A percentile compares a stretch with the other conserved stretches of the same genome.
Evolutionary conservation across 2,329 filamentous ascomycete genomes (phyloP).

Genomic region (Paraconiothyrium brasiliense): DNA sequence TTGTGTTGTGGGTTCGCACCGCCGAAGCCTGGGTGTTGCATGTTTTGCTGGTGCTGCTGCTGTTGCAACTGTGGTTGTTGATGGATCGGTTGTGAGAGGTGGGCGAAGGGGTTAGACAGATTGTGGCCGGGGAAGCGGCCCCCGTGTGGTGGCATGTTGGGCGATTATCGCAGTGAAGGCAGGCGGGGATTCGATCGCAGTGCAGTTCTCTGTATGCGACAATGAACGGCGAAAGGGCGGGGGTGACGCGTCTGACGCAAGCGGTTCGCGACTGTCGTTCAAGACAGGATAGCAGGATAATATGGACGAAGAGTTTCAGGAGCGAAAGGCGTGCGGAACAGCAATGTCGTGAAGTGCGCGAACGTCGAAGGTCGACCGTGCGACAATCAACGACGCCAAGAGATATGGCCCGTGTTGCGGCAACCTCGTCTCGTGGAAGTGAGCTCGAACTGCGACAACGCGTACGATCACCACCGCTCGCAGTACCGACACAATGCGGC

Average conservation of each 20-base stretch:
- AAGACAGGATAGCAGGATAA: not conserved
- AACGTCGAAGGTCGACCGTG: not conserved
- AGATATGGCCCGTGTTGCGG: conserved; percentile 14
- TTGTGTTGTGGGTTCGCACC: conserved; percentile 65
- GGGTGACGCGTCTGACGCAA: not conserved
- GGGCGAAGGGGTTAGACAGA: conserved; percentile 67
- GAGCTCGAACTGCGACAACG: conserved; percentile 31
- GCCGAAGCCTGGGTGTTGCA: conserved; percentile 75
- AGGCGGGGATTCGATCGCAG: conserved; percentile 10
- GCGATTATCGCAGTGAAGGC: conserved; percentile 28
- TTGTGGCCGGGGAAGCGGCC: conserved; percentile 67
- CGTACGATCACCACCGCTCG: conserved; percentile 29
- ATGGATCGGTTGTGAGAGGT: conserved; percentile 60
- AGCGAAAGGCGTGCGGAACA: conserved; percentile 9
- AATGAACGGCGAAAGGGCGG: not conserved
- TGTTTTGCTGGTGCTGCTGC: conserved; percentile 62
- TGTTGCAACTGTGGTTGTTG: conserved; percentile 58
- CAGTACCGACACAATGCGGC: conserved; percentile 34
- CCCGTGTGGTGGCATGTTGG: conserved; percentile 66
- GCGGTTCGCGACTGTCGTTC: not conserved
- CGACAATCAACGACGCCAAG: conserved; percentile 18
- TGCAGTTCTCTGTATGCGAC: conserved; percentile 15
- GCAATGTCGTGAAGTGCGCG: conserved; percentile 4
- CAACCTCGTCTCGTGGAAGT: conserved; percentile 12
- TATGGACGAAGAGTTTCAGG: not conserved